Conservation (phyloP, 164 flowering plant genomes). For the Protea cynaroides region DNA sequence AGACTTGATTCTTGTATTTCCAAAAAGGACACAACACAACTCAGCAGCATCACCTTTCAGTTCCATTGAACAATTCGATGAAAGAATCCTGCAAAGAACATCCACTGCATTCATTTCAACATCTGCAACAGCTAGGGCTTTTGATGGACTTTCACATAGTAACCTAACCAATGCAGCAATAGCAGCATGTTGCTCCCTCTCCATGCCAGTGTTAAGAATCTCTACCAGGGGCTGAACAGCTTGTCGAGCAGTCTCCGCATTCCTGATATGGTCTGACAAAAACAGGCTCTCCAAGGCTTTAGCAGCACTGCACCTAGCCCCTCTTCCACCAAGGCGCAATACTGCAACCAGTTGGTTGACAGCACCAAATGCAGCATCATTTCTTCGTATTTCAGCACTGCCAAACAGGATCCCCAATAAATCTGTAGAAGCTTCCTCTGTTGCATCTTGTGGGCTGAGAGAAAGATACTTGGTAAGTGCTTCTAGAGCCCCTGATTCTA, state of each 20-base stretch:
- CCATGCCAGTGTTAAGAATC: conserved; percentile 1
- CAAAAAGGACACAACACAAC: conserved; percentile 62
- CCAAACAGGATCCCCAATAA: conserved; percentile 54
- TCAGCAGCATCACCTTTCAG: conserved; percentile 77
- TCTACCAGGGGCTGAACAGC: background rate
- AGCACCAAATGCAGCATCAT: conserved; percentile 59
- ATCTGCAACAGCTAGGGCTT: conserved; percentile 61
- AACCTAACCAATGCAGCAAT: conserved; percentile 65
- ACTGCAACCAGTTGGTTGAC: conserved; percentile 77
- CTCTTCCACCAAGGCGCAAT: conserved; percentile 63
- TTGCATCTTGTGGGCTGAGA: conserved; percentile 18
- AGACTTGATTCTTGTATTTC: conserved; percentile 63
- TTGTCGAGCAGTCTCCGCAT: conserved; percentile 39
- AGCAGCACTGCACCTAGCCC: conserved; percentile 62
- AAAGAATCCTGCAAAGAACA: conserved; percentile 67
- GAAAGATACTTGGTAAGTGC: conserved; percentile 70
- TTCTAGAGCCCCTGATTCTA: conserved; percentile 69
- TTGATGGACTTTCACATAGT: conserved; percentile 65
- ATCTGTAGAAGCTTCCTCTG: conserved; percentile 69
- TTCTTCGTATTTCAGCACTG: conserved; percentile 58
- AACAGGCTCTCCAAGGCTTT: conserved; percentile 64
- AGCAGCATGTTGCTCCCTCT: conserved; percentile 79
- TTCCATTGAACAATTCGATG: conserved; percentile 63
- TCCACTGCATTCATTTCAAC: conserved; percentile 76
- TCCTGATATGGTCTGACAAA: conserved; percentile 63